Base-by-base conservation (phyloP, 2,329 filamentous ascomycete species). In the Trichoderma aggressivum region DNA sequence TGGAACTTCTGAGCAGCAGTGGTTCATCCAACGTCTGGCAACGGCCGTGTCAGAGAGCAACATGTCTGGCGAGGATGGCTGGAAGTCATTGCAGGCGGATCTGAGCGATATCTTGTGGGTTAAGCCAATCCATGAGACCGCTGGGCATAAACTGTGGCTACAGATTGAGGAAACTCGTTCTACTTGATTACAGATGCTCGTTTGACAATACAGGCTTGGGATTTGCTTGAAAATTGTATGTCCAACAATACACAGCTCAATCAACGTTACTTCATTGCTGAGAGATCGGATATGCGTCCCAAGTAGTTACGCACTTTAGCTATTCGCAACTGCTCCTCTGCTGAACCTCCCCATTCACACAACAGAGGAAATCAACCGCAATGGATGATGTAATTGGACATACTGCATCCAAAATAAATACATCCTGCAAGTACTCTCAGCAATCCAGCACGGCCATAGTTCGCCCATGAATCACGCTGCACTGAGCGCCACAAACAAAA, bases 31-130 rank as follows among this genome's bases (percentile, higher is more conserved):
- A 10, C 28, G 39, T 7, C 12, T 36, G 2, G 66, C 66, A 7
- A 11, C 21, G 8, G 26, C 66, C 30, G 14, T 14, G 6, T 12
- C 56, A 11, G 39, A 60, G 39, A 60, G 7, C 26, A 24, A 53
- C 6, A 53, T 60, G 28, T 4, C 14, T 8, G 18, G 56, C 16
- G 30, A 50, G 28, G 56, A 36, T 1, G 28, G 30, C 21, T 69
- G 66, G 66, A 53, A n/a, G 16, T 18, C 39, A 8, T 16, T 69
- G 1, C 66, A 61, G 12, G 28, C 30, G 4, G 66, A 61, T 21
- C 39, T 69, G 21, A 36, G 39, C 56, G 7, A n/a, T 12, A 53
- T 69, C 39, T 18, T 69, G 12, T 69, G 56, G 66, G 3, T 30
- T 2, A 69, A 53, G 28, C 56, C 36, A 39, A 26, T 69, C 1